These are phyloP conservation scores for Marsdenia floribunda DNA, from an alignment of 257 asterid species.

Conservation along the genomic window DNA sequence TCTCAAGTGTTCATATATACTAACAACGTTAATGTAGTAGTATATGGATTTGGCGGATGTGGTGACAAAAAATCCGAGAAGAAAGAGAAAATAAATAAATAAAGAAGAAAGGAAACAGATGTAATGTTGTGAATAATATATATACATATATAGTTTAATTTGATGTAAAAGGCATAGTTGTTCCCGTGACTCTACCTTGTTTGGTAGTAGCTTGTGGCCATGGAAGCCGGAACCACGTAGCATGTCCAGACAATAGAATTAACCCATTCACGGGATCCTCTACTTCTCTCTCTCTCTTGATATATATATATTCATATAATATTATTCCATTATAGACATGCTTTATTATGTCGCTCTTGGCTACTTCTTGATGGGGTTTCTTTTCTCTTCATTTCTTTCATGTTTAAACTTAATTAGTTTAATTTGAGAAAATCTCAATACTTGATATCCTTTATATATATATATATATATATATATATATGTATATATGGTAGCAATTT, in stretches of 20 bases:
- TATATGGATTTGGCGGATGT: background rate
- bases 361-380: no score
- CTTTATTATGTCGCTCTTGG: background rate
- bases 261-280: constrained; percentile 26
- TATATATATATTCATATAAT: no score
- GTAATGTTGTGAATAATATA: constrained; percentile 6
- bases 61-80: constrained; percentile 3
- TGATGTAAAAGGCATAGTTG: constrained; percentile 19
- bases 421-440: no score
- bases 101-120: background rate
- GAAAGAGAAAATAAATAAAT: background rate
- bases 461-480: no score
- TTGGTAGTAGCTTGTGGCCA: constrained; percentile 49
- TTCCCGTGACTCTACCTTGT: constrained; percentile 65
- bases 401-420: no score
- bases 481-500: no score
- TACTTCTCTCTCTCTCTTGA: background rate
- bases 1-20: background rate
- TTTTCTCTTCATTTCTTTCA: no score
- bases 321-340: background rate
- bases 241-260: constrained; percentile 22
- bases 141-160: constrained; percentile 7
- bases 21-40: background rate
- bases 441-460: no score
- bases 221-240: constrained; percentile 12